These are phyloP conservation scores for Chara braunii DNA, from an alignment of 139 green algal species.

Conservation along the genomic window DNA sequence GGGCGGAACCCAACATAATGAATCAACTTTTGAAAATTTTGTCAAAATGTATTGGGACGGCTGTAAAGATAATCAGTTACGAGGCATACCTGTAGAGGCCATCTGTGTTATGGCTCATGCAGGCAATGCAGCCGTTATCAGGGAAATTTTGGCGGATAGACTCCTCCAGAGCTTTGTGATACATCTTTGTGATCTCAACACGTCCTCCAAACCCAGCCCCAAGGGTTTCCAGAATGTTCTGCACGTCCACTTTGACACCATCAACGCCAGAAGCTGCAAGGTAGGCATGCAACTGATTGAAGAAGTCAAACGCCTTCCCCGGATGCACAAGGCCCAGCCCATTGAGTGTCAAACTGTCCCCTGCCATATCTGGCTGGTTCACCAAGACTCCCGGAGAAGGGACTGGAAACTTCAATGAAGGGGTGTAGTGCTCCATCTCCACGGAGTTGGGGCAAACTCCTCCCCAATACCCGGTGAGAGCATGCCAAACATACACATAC, in stretches of 20 bases:
- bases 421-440: slow-evolving; percentile 3
- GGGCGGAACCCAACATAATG: too few relatives aligned
- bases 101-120: slow-evolving; percentile 96
- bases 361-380: slow-evolving; percentile 67
- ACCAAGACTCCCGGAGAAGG: slow-evolving; percentile 50
- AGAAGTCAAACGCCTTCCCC: slow-evolving; percentile 49
- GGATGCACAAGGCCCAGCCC: slow-evolving; percentile 57
- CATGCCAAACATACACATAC: slow-evolving; percentile 73
- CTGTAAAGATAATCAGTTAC: too few relatives aligned
- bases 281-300: slow-evolving; percentile 84
- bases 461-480: slow-evolving; percentile 84
- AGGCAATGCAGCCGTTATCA: slow-evolving; percentile 87
- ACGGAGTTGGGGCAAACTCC: slow-evolving; percentile 57
- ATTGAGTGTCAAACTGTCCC: slow-evolving; percentile 49
- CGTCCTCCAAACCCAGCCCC: slow-evolving; percentile 54
- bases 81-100: slow-evolving; percentile 62
- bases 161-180: slow-evolving; percentile 49
- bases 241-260: slow-evolving; percentile 77
- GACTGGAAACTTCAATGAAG: slow-evolving; percentile 29
- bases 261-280: slow-evolving; percentile 58
- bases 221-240: slow-evolving; percentile 47
- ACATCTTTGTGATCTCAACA: slow-evolving; percentile 33
- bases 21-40: too few relatives aligned
- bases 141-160: slow-evolving; percentile 69
- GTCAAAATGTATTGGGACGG: too few relatives aligned